phyloP scores from a whole-genome alignment of 2,329 filamentous ascomycete genomes.

The Hypoxylon sp. region DNA sequence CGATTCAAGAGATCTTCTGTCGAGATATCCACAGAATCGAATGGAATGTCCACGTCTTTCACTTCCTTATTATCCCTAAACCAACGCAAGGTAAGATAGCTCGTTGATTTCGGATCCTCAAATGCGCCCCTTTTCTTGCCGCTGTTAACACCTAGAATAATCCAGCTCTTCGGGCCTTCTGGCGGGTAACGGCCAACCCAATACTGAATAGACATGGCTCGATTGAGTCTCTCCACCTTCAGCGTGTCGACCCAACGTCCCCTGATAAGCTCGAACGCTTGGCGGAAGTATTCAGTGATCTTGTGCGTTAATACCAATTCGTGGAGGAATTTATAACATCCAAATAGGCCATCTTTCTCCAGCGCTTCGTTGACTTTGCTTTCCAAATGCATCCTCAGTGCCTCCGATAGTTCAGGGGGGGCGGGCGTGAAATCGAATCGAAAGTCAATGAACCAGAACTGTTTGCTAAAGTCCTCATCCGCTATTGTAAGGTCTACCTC shows the following conservation, averaged over 20 bases:
- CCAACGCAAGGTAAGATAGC: slow-evolving; percentile 79
- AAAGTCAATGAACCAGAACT: slow-evolving; percentile 96
- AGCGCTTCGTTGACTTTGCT: slow-evolving; percentile 79
- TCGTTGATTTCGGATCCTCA: slow-evolving; percentile 63
- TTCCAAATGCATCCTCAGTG: slow-evolving; percentile 77
- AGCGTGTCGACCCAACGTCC: slow-evolving; percentile 84
- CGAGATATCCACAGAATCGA: slow-evolving; percentile 78
- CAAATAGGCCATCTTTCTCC: slow-evolving; percentile 77
- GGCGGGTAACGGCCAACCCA: slow-evolving; percentile 77
- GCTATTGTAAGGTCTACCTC: slow-evolving; percentile 94
- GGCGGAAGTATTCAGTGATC: slow-evolving; percentile 83
- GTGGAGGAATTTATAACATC: slow-evolving; percentile 89
- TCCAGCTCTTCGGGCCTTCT: slow-evolving; percentile 84
- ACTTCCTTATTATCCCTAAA: slow-evolving; percentile 86
- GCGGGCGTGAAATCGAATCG: slow-evolving; percentile 85
- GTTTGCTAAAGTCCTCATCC: slow-evolving; percentile 84
- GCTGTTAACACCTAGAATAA: slow-evolving; percentile 86
- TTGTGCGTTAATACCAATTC: slow-evolving; percentile 92
- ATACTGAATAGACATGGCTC: slow-evolving; percentile 90
- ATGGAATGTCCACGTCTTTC: slow-evolving; percentile 73
- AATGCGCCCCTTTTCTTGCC: slow-evolving; percentile 65
- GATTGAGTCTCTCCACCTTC: slow-evolving; percentile 82
- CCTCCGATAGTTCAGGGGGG: slow-evolving; percentile 71
- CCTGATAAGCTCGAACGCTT: slow-evolving; percentile 79
- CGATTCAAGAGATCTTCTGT: slow-evolving; percentile 80